Percentiles rank a stretch among this genome's conserved stretches.
phyloP scores from a whole-genome alignment of 306 rosid genomes.

The Quercus ilex region DNA sequence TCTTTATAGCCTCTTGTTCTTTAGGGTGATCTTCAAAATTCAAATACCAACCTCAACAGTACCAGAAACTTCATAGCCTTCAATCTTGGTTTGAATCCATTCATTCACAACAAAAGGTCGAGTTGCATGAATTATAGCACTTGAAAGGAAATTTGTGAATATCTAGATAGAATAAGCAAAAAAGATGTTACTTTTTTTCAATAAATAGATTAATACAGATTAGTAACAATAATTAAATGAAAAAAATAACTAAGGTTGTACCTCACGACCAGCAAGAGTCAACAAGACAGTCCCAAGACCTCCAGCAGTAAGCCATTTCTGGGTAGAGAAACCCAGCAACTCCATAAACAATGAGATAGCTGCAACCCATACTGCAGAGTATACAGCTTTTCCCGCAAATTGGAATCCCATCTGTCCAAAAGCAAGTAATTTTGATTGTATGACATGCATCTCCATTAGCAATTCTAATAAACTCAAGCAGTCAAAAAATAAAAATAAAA shows the following conservation, averaged over 20 bases:
- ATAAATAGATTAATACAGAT: background rate
- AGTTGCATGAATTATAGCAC: conserved; percentile 93
- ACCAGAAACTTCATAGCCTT: conserved; percentile 98
- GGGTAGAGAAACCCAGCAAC: conserved; percentile 93
- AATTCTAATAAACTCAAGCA: background rate
- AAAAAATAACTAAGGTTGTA: conserved; percentile 23
- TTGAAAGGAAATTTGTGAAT: conserved; percentile 95
- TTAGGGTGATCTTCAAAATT: conserved; percentile 16
- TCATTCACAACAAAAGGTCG: conserved; percentile 92
- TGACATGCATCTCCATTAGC: conserved; percentile 2
- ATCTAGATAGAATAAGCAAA: conserved; percentile 46
- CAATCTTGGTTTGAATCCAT: conserved; percentile 94
- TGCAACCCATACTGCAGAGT: conserved; percentile 95
- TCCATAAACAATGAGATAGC: conserved; percentile 93
- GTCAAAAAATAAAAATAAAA: background rate
- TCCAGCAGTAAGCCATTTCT: conserved; percentile 96
- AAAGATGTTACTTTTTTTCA: conserved; percentile 1
- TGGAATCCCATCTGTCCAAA: conserved; percentile 90
- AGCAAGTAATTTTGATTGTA: conserved; percentile 14
- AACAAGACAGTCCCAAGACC: conserved; percentile 97
- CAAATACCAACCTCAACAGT: conserved; percentile 77
- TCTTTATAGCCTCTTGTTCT: background rate
- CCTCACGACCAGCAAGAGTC: conserved; percentile 99
- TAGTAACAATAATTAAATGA: background rate
- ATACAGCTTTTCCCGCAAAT: conserved; percentile 86